These are phyloP conservation scores for Heterobasidion parviporum DNA, from an alignment of 1,284 basidiomycete genomes.

Conservation along the genomic window DNA sequence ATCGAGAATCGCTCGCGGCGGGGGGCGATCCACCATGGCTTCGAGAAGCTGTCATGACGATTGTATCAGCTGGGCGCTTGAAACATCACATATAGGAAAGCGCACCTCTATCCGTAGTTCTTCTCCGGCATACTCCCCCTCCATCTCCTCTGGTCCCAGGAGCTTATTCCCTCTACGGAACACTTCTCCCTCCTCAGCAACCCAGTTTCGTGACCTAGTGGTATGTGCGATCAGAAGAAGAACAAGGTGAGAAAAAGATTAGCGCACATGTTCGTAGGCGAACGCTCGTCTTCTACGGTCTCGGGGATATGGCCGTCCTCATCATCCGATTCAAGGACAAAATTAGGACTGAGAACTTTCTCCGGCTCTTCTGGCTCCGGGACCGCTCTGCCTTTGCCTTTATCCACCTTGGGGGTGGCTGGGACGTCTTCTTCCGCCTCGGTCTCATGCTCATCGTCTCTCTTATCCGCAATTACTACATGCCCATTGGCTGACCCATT, in stretches of 20 bases:
- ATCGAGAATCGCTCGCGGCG: slow-evolving; percentile 48
- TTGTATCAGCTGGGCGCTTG: not conserved
- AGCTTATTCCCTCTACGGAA: slow-evolving; percentile 82
- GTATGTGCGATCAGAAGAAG: not conserved
- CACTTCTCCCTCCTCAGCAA: slow-evolving; percentile 86
- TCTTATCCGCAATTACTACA: slow-evolving; percentile 10
- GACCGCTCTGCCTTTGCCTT: slow-evolving; percentile 64
- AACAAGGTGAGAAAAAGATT: slow-evolving; percentile 1
- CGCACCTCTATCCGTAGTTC: slow-evolving; percentile 76
- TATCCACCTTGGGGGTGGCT: slow-evolving; percentile 59
- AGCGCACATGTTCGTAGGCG: slow-evolving; percentile 54
- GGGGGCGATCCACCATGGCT: slow-evolving; percentile 54
- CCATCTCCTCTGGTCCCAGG: slow-evolving; percentile 79
- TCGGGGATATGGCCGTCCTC: slow-evolving; percentile 54
- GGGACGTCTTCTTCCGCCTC: slow-evolving; percentile 31
- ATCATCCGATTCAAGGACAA: slow-evolving; percentile 43
- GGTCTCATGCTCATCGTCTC: slow-evolving; percentile 13
- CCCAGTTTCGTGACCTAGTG: slow-evolving; percentile 63
- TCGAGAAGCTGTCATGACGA: slow-evolving; percentile 36
- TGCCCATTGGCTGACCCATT: slow-evolving; percentile 5
- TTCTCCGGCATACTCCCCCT: slow-evolving; percentile 77
- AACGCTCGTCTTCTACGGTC: slow-evolving; percentile 25
- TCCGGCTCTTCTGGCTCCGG: slow-evolving; percentile 59
- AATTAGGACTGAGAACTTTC: slow-evolving; percentile 60
- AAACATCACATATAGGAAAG: slow-evolving; percentile 2